phyloP scores from a whole-genome alignment of 2,329 filamentous ascomycete species.

The Colletotrichum noveboracense region DNA sequence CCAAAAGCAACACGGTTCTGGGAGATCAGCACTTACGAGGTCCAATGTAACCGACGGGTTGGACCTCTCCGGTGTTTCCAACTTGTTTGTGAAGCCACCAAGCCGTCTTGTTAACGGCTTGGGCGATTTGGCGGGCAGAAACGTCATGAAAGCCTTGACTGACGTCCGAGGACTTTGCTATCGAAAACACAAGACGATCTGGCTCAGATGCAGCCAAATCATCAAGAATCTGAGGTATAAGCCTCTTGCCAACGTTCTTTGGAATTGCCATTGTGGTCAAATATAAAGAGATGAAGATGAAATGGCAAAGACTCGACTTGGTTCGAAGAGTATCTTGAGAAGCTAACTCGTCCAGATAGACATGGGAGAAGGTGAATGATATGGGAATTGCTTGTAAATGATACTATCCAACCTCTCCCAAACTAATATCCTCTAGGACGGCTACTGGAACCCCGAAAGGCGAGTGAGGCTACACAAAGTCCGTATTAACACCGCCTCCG shows the following conservation, averaged over 20 bases:
- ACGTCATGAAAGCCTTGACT: neutral
- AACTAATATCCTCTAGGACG: accelerated
- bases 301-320: accelerated
- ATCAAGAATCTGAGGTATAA: neutral
- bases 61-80: neutral
- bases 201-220: neutral
- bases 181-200: accelerated
- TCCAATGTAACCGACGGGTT: neutral
- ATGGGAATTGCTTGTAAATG: neutral
- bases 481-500: neutral
- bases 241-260: neutral
- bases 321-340: accelerated
- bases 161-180: neutral
- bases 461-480: neutral
- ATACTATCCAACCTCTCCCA: accelerated
- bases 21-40: neutral
- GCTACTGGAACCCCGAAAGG: neutral
- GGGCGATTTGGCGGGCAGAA: accelerated
- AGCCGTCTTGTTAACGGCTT: neutral
- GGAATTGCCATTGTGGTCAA: neutral
- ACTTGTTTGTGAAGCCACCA: neutral
- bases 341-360: neutral
- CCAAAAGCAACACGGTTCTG: neutral
- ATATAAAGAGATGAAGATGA: neutral
- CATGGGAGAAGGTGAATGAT: accelerated